A percentile compares a stretch with the other conserved stretches of the same genome.
phyloP scores from a whole-genome alignment of 306 rosid species.

The Ceratonia siliqua region DNA sequence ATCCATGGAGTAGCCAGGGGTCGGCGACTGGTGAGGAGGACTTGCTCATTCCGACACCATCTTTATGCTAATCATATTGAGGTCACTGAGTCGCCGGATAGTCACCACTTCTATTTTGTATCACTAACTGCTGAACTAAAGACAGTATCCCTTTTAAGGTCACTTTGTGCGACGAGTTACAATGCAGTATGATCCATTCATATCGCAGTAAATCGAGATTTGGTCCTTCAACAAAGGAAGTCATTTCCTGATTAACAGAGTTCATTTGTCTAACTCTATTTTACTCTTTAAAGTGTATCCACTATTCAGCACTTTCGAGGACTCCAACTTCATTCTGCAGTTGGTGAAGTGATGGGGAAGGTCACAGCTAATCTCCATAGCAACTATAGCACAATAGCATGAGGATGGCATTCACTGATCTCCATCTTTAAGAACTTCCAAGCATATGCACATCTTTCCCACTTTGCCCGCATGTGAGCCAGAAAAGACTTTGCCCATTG shows the following conservation, averaged over 20 bases:
- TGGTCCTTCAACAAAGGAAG: not conserved
- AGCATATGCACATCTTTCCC: constrained; percentile 67
- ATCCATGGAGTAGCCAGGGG: too few species aligned
- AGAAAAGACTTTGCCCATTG: constrained; percentile 69
- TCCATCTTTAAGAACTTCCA: constrained; percentile 77
- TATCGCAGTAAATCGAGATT: not conserved
- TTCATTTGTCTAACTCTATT: constrained; percentile 1
- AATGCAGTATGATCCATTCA: not conserved
- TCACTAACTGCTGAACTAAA: not conserved
- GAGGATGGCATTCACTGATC: constrained; percentile 70
- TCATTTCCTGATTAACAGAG: not conserved
- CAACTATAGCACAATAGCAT: constrained; percentile 69
- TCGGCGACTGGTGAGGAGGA: too few species aligned
- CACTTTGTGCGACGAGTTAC: not conserved
- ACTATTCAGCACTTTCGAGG: not conserved
- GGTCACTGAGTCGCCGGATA: too few species aligned
- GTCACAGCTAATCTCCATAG: too few species aligned
- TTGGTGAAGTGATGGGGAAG: too few species aligned
- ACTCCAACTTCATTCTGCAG: not conserved
- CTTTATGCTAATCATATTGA: too few species aligned
- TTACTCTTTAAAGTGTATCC: not conserved
- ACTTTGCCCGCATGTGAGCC: constrained; percentile 60
- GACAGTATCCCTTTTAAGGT: not conserved
- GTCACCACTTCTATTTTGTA: too few species aligned
- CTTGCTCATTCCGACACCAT: too few species aligned